Base-by-base conservation (phyloP, 768 basidiomycete genomes). In the Leccinellum luteum region DNA sequence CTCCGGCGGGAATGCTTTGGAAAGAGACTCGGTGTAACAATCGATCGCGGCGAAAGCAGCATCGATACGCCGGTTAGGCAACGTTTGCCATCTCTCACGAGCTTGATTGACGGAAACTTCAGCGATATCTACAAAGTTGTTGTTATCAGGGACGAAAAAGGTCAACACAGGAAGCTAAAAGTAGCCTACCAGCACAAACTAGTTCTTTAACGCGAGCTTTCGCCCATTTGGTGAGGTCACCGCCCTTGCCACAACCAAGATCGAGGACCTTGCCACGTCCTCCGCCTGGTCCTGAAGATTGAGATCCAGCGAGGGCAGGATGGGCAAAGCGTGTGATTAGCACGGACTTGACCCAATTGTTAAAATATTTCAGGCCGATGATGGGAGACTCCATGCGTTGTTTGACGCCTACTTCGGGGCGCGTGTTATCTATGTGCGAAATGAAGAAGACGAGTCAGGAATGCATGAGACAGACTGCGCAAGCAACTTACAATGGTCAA, bases 311-410 rank as follows among this genome's bases (percentile, higher is more conserved):
- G 35, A 93, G 79, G 31, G 78, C 86, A 3, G 89, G 86, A 69
- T 88, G 86, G 1, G 89, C 90, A 66, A 92, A 97, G 52, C 90
- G 90, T 9, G 89, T 87, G 68, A 99, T 97, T 60, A 98, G 80
- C 17, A 98, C 95, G 10, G 93, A 94, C 73, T 99, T 99, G 64
- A 98, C 89, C 97, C 97, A 99, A 76, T 99, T 99, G 76, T 99
- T 99, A 77, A 98, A 99, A 69, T 83, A 89, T 74, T 97, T 98
- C 54, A 99, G 83, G 35, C 97, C 97, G 54, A 97, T 93, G 65
- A 98, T 99, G 44, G 94, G 93, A 6, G 95, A 98, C 17, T 89
- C 85, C 61, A 82, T 81, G 31, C 97, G 90, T 66, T 90, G 86
- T 10, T 85, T 79, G 30, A 92, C 84, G 56, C 93, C 94, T 10